Conservation (phyloP, 352 stramenopile genomes). For the Globisporangium middletonii region DNA sequence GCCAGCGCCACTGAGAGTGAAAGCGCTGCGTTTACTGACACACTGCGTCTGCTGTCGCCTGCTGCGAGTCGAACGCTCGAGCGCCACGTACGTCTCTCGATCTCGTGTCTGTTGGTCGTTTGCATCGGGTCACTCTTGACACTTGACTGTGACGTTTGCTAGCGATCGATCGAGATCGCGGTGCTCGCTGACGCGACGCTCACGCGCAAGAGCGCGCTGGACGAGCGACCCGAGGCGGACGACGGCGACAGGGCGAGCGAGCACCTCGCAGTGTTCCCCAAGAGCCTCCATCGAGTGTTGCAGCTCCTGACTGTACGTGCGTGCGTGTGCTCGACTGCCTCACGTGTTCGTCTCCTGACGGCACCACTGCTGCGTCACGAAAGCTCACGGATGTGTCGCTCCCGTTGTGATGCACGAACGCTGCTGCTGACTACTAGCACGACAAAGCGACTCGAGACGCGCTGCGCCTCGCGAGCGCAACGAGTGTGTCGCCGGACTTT, state of each 20-base stretch:
- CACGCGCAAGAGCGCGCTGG: neutral
- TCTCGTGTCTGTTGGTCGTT: neutral
- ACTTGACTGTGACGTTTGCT: neutral
- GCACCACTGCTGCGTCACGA: neutral
- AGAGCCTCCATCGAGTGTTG: slow-evolving; percentile 25
- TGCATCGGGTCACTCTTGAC: neutral
- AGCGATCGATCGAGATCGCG: neutral
- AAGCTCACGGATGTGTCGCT: neutral
- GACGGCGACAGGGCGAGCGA: slow-evolving; percentile 11
- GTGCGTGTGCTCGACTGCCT: neutral
- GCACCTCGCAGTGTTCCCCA: slow-evolving; percentile 18
- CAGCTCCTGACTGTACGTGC: slow-evolving; percentile 18
- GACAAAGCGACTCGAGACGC: slow-evolving; percentile 33
- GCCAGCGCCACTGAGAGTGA: neutral
- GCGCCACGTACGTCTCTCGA: slow-evolving; percentile 20
- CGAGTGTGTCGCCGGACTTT: slow-evolving; percentile 29
- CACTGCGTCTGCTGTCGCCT: neutral
- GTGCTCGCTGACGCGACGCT: neutral
- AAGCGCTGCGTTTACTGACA: slow-evolving; percentile 1
- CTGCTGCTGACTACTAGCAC: slow-evolving; percentile 14
- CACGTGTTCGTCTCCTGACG: too few relatives aligned
- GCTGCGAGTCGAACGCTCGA: slow-evolving; percentile 6
- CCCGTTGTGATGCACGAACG: neutral
- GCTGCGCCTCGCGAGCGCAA: slow-evolving; percentile 32
- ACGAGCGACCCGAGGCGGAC: slow-evolving; percentile 13